phyloP scores from a whole-genome alignment of 352 stramenopile genomes.

The Blastocystis sp. region DNA sequence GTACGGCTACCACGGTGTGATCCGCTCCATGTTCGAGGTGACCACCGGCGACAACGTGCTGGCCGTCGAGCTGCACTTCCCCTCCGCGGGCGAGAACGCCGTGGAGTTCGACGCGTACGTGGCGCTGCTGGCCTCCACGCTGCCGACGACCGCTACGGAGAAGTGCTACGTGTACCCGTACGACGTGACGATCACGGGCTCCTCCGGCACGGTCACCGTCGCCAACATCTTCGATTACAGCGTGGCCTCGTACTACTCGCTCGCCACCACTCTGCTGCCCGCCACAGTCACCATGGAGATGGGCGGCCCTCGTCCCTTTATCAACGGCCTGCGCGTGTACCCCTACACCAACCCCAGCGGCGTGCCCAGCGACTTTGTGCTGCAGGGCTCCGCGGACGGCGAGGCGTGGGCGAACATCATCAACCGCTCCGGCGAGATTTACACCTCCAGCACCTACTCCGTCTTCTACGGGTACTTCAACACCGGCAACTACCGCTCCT shows the following conservation, averaged over 20 bases:
- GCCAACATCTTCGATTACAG: neutral
- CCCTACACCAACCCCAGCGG: neutral
- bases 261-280: neutral
- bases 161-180: neutral
- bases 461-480: neutral
- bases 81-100: neutral
- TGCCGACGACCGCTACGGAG: neutral
- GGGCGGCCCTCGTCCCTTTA: neutral
- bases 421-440: neutral
- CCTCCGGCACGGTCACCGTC: too few species aligned
- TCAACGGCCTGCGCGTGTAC: conserved; percentile 32
- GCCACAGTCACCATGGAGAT: neutral
- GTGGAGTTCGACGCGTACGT: neutral
- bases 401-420: neutral
- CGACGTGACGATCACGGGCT: neutral
- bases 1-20: conserved; percentile 14
- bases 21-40: neutral
- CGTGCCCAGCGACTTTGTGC: neutral
- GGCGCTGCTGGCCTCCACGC: neutral
- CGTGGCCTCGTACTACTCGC: neutral
- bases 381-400: conserved; percentile 3
- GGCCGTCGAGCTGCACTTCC: conserved; percentile 33
- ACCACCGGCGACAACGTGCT: neutral
- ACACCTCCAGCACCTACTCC: neutral
- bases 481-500: neutral